Evolutionary conservation across 73 alveolate genomes (phyloP), one percentile per base, ranked within the genome.

Genomic region (Paramecium caudatum): DNA sequence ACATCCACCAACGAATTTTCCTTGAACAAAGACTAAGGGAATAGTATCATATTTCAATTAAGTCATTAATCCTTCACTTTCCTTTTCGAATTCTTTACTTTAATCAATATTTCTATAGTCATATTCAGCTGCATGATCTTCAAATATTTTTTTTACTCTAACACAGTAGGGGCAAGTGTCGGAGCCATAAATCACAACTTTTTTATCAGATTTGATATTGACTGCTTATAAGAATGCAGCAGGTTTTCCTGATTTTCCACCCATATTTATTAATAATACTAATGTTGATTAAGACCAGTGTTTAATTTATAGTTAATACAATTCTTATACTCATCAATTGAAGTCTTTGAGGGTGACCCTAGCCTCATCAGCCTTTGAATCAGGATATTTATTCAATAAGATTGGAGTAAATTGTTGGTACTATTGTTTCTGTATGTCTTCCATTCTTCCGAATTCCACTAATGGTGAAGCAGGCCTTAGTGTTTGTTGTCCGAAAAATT

Each of bases 141-240:
- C 37, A 5, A 69, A 69, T 15, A 69, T 5, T 2, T 30, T 0
- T 3, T 69, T 37, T 1, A 34, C 62, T 37, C 43, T 43, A 16
- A 69, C 47, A 39, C 63, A 69, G 15, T 34, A 69, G 8, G 86
- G 86, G 16, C 86, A 69, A 36, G 16, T 37, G 2, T 69, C 46
- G 3, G 21, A 19, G 27, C 87, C 65, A n/a, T 70, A 37, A 8
- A 70, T 41, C 0, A 37, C 63, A 13, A 70, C 87, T 1, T n/a
- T 34, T 16, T 37, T 21, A 17, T 70, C n/a, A 23, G 43, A 32
- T 39, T 17, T 4, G 17, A 70, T 30, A 15, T 43, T 68, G 12
- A 13, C 30, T 62, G 83, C 48, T 3, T 63, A 27, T 13, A 65
- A 0, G 10, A 65, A 6, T n/a, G n/a, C n/a, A n/a, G n/a, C n/a